Evolutionary conservation across 305 asterid genomes (phyloP).

Genomic region (Plantago lanceolata): DNA sequence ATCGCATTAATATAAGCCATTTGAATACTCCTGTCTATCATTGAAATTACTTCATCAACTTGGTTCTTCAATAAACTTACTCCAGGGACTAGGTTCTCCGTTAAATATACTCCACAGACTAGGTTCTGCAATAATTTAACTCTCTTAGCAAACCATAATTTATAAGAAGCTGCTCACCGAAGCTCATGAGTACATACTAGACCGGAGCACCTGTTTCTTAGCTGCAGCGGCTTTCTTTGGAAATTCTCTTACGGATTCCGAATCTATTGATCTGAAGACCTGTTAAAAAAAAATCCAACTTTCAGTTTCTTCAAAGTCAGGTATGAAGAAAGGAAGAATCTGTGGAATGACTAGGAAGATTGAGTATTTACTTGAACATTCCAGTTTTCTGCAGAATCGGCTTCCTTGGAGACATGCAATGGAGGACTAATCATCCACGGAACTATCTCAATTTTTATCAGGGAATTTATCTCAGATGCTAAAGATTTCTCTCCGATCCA

Average conservation of each 20-base stretch:
- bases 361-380: constrained; percentile 25
- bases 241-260: constrained; percentile 66
- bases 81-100: no score
- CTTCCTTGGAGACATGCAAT: constrained; percentile 19
- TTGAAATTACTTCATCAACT: no score
- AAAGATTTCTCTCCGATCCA: constrained; percentile 38
- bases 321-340: constrained; percentile 6
- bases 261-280: constrained; percentile 79
- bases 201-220: constrained; percentile 35
- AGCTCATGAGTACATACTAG: no score
- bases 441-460: constrained; percentile 28
- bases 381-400: constrained; percentile 57
- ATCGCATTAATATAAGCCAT: constrained; percentile 86
- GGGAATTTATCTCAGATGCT: constrained; percentile 13
- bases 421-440: constrained; percentile 37
- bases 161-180: background rate
- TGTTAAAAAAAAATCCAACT: constrained; percentile 22
- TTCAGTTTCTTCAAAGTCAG: background rate
- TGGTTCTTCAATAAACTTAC: no score
- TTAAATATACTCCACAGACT: no score
- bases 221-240: constrained; percentile 67
- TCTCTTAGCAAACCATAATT: constrained; percentile 7
- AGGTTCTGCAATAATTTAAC: no score
- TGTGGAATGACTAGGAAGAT: background rate
- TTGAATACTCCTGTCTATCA: constrained; percentile 89